These are phyloP conservation scores for Physcomitrellopsis africana DNA, from an alignment of 225 moss, liverwort and hornwort species.

Conservation along the genomic window DNA sequence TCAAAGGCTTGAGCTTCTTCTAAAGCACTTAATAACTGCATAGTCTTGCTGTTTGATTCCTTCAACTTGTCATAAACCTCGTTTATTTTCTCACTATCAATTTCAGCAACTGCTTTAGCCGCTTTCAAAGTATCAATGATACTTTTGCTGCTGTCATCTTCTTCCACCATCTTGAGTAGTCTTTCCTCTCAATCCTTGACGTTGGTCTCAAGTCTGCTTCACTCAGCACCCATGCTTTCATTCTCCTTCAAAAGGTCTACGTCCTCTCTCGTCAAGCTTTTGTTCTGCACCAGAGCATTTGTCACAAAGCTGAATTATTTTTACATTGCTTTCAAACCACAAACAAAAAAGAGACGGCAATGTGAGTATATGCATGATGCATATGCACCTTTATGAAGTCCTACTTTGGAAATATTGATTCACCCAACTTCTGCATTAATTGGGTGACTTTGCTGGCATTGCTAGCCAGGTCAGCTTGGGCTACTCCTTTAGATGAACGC, in stretches of 20 bases:
- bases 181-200: slow-evolving; percentile 54
- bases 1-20: slow-evolving; percentile 49
- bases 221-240: slow-evolving; percentile 40
- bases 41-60: slow-evolving; percentile 45
- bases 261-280: slow-evolving; percentile 23
- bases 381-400: slow-evolving; percentile 99
- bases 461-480: slow-evolving; percentile 84
- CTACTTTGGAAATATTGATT: slow-evolving; percentile 98
- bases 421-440: slow-evolving; percentile 97
- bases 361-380: slow-evolving; percentile 89
- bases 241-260: slow-evolving; percentile 43
- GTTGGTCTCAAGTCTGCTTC: slow-evolving; percentile 39
- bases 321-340: slow-evolving; percentile 92
- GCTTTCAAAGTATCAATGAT: slow-evolving; percentile 58
- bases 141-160: slow-evolving; percentile 57
- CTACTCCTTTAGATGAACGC: no score
- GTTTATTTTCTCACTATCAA: slow-evolving; percentile 39
- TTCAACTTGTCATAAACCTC: slow-evolving; percentile 54
- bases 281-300: slow-evolving; percentile 36
- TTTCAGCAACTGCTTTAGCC: slow-evolving; percentile 50
- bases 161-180: slow-evolving; percentile 47
- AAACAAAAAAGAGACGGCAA: slow-evolving; percentile 81
- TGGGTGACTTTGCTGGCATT: slow-evolving; percentile 93
- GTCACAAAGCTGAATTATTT: slow-evolving; percentile 85
- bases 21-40: slow-evolving; percentile 37